Evolutionary conservation across 192 early-diverging fungal species (phyloP), one percentile per base, ranked within the genome.

Genomic region (Martensiomyces pterosporus): DNA sequence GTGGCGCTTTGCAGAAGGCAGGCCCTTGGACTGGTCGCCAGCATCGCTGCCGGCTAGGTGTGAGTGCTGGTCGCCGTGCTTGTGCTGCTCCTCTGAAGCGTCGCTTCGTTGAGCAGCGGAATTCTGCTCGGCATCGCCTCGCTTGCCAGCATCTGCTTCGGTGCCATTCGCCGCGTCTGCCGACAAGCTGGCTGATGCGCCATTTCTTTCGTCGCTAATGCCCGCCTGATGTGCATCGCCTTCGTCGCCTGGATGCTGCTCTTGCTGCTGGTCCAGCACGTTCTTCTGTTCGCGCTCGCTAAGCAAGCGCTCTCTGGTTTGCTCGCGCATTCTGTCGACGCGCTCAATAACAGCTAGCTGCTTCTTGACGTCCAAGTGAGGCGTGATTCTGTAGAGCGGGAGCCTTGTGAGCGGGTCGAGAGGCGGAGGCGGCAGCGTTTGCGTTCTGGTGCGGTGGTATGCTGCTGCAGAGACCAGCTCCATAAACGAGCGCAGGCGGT

Each of bases 311-410:
- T 80, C 60, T 16, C 85, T 73, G 47, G 72, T 69, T 9, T 80
- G 75, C 49, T 90, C 85, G 48, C 77, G 67, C 54, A 85, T 71
- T 25, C 79, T 67, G 38, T 85, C 84, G 13, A 82, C 80, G 43
- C 81, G 80, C 59, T 87, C 84, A 33, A 90, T 68, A 12, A 82
- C 83, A 35, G 77, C 44, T 19, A 90, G 67, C 60, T 90, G 87
- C 27, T 79, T 77, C 52, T 79, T 80, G 15, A 82, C 79, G 44
- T 90, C 85, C 57, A 80, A 74, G 34, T 77, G 76, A 9, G 85
- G 69, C 3, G 72, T 68, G 33, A 87, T 79, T 48, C 82, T 84
- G 64, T 85, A 90, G 24, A 84, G 58, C 10, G 85, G 78, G n/a
- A 77, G 72, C 2, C 81, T 72, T 1, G 69, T 69, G 27, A 55